Percentiles rank a stretch among this genome's conserved stretches.
These are phyloP conservation scores for Arthrinium puccinioides DNA, from an alignment of 2,329 filamentous ascomycete species.

Conservation along the genomic window DNA sequence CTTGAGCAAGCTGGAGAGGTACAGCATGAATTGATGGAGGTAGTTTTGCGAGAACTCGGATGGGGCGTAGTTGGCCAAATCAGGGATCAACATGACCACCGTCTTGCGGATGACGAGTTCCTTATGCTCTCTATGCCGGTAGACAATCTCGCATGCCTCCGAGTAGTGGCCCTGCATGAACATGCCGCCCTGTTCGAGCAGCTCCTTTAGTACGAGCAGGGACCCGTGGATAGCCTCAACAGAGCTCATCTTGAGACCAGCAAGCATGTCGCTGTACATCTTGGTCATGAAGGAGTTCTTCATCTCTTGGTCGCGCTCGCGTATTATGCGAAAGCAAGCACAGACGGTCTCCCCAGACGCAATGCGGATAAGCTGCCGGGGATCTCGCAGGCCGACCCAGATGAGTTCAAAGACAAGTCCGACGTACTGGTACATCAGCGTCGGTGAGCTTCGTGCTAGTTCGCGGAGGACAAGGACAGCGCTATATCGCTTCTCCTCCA, in stretches of 20 bases:
- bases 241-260: slow-evolving; percentile 71
- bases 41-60: slow-evolving; percentile 82
- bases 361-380: slow-evolving; percentile 82
- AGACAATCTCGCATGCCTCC: slow-evolving; percentile 86
- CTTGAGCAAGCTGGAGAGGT: slow-evolving; percentile 87
- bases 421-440: slow-evolving; percentile 91
- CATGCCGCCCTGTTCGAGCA: slow-evolving; percentile 93
- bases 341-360: slow-evolving; percentile 90
- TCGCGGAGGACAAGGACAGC: slow-evolving; percentile 88
- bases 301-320: slow-evolving; percentile 82
- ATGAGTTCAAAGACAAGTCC: slow-evolving; percentile 93
- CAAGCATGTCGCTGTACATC: slow-evolving; percentile 79
- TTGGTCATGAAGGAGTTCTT: slow-evolving; percentile 83
- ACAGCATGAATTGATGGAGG: slow-evolving; percentile 94
- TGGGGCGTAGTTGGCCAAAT: slow-evolving; percentile 86
- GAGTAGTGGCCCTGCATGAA: slow-evolving; percentile 96
- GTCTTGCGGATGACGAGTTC: slow-evolving; percentile 84
- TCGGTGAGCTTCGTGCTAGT: slow-evolving; percentile 85
- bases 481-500: slow-evolving; percentile 89
- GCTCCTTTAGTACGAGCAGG: slow-evolving; percentile 82
- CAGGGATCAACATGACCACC: slow-evolving; percentile 84
- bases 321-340: slow-evolving; percentile 92
- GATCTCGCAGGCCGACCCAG: slow-evolving; percentile 88
- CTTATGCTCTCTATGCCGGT: slow-evolving; percentile 86
- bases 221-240: slow-evolving; percentile 92